Conservation (phyloP, 106 monocot genomes). For the Apostasia shenzhenica region DNA sequence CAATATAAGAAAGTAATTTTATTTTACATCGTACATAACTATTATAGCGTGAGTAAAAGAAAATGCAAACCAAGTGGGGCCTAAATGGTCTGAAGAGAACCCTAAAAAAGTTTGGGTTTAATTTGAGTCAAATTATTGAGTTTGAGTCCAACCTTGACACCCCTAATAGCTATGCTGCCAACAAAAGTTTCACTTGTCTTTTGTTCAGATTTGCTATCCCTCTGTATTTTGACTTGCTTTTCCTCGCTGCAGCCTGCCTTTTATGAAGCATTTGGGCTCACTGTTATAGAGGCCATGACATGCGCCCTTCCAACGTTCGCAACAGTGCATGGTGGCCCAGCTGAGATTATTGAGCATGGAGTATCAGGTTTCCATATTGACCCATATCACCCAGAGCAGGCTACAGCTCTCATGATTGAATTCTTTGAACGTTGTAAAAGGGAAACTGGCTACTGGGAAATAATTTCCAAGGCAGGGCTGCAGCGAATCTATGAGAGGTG, state of each 20-base stretch:
- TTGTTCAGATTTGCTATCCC: not conserved
- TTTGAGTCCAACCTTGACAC: too few species aligned
- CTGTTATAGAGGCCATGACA: constrained; percentile 91
- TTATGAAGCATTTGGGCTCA: constrained; percentile 93
- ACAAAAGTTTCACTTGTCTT: not conserved
- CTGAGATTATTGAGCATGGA: constrained; percentile 86
- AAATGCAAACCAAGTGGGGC: too few species aligned
- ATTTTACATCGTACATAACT: too few species aligned
- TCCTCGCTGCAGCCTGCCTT: constrained; percentile 68
- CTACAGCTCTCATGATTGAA: constrained; percentile 39
- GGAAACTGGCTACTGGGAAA: constrained; percentile 53
- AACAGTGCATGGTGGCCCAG: constrained; percentile 84
- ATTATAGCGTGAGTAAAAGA: too few species aligned
- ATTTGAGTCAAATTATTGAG: not conserved
- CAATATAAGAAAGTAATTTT: too few species aligned
- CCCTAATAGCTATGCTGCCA: not conserved
- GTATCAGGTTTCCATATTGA: constrained; percentile 91
- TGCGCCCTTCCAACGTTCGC: constrained; percentile 94
- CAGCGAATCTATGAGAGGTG: constrained; percentile 70
- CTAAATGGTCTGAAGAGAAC: too few species aligned
- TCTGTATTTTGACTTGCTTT: not conserved
- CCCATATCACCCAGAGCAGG: constrained; percentile 79
- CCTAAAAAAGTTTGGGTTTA: not conserved
- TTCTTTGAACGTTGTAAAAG: constrained; percentile 70
- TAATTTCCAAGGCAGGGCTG: constrained; percentile 58